phyloP scores from a whole-genome alignment of 2,329 filamentous ascomycete genomes.

The Venturia pyrina region DNA sequence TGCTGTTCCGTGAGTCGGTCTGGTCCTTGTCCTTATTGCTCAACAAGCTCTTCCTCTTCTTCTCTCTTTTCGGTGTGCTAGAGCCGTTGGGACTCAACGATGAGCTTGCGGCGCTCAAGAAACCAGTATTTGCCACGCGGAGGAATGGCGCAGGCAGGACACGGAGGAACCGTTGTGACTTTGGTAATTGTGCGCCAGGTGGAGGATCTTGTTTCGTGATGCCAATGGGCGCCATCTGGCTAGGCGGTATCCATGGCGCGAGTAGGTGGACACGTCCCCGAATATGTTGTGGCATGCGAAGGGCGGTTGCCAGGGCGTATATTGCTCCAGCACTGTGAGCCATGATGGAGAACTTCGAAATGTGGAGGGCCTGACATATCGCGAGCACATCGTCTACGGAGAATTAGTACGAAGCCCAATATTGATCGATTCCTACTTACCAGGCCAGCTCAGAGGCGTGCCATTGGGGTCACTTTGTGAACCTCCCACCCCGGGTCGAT shows the following conservation, averaged over 20 bases:
- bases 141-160: slow-evolving; percentile 83
- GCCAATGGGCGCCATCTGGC: slow-evolving; percentile 35
- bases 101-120: slow-evolving; percentile 84
- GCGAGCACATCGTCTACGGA: slow-evolving; percentile 69
- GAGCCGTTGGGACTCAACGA: slow-evolving; percentile 57
- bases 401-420: slow-evolving; percentile 13
- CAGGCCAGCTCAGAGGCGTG: slow-evolving; percentile 88
- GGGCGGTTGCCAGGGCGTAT: slow-evolving; percentile 86
- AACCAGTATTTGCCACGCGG: slow-evolving; percentile 89
- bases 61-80: slow-evolving; percentile 10
- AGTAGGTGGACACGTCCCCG: slow-evolving; percentile 88
- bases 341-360: slow-evolving; percentile 91
- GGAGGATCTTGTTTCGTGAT: slow-evolving; percentile 58
- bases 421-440: slow-evolving; percentile 39
- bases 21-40: slow-evolving; percentile 16
- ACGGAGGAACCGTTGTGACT: slow-evolving; percentile 81
- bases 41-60: slow-evolving; percentile 12
- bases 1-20: slow-evolving; percentile 26
- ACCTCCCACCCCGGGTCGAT: slow-evolving; percentile 86
- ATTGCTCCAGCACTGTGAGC: slow-evolving; percentile 97
- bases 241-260: slow-evolving; percentile 95
- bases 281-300: slow-evolving; percentile 94
- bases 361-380: slow-evolving; percentile 83
- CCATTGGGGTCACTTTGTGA: slow-evolving; percentile 78
- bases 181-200: slow-evolving; percentile 77